Base-by-base conservation (phyloP, 106 monocot species). In the Acanthochlamys bracteata region DNA sequence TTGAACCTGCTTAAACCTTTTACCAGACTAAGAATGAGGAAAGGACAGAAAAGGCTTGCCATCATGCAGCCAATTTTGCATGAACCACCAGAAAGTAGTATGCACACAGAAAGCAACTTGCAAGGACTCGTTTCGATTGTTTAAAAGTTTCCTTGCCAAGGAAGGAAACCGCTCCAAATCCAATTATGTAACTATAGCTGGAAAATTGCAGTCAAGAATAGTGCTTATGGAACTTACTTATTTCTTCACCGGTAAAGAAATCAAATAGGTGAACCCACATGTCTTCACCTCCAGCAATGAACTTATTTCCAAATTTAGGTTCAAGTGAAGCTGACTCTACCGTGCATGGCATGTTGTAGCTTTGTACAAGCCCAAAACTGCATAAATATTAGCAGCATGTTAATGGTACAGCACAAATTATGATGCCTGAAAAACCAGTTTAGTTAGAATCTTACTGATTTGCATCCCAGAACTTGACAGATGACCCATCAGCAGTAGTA, bases 251-350 rank as follows among this genome's bases (percentile, higher is more conserved):
- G 6, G 90, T 88, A 61, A 69, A 69, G 71, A 91, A 96, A 73
- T 91, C 90, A 68, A 96, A 91, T 15, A 96, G 60, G 22, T 74
- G 96, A 65, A 96, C 84, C 96, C 96, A 96, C 96, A 96, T 88
- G 52, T 96, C 96, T 74, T 96, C 96, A 46, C 96, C 96, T 68
- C 90, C 96, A 60, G 90, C 90, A 65, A 91, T 55, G 52, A 96
- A 91, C 53, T 75, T 84, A 53, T 80, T 85, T 42, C 96, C 96
- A 64, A 59, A 56, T 65, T 72, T 82, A 25, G 96, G 96, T 69
- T 96, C 96, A 40, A 96, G 82, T 4, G 96, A 96, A 41, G 91
- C 90, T 17, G 96, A 96, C 53, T 91, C 96, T 55, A 96, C 78
- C 42, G 55, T 83, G 71, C 84, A 96, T 25, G 96, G 88, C 96